Conservation (phyloP, 2,329 filamentous ascomycete genomes). For the Tolypocladium tropicale region DNA sequence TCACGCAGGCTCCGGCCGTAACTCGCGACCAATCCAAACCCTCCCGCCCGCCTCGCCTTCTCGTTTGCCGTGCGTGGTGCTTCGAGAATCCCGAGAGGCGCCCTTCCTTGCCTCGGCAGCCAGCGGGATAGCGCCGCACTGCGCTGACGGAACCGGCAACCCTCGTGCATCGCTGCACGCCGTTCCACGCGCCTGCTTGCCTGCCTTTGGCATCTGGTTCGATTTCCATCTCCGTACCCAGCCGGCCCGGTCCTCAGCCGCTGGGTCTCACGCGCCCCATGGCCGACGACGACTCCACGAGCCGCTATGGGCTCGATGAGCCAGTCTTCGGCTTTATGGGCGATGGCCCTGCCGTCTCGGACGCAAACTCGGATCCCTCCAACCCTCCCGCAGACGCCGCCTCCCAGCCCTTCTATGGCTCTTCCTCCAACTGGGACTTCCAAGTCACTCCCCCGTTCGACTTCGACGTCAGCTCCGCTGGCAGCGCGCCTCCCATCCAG, state of each 20-base stretch:
- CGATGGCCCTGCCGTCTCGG: constrained; percentile 17
- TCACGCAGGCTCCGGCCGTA: not conserved
- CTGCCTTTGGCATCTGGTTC: not conserved
- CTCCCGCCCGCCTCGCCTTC: not conserved
- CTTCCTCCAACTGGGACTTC: constrained; percentile 34
- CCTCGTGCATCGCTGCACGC: not conserved
- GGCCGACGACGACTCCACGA: constrained; percentile 28
- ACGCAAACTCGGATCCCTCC: constrained; percentile 21
- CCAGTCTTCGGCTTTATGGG: constrained; percentile 26
- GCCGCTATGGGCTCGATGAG: constrained; percentile 34
- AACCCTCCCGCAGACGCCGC: constrained; percentile 20
- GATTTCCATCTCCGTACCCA: not conserved
- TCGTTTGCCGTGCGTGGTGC: not conserved
- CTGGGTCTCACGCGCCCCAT: constrained; percentile 15
- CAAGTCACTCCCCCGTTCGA: constrained; percentile 37
- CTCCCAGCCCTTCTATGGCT: constrained; percentile 20
- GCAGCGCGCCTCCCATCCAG: constrained; percentile 21
- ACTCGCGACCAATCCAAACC: not conserved
- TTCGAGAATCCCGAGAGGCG: not conserved
- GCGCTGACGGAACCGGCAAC: not conserved
- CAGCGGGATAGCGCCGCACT: not conserved
- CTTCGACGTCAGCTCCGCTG: constrained; percentile 28
- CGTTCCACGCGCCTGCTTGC: not conserved
- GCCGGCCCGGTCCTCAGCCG: not conserved
- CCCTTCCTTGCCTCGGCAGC: not conserved